Conservation (phyloP, 495 filamentous ascomycete genomes). For the Penicillium angulare region DNA sequence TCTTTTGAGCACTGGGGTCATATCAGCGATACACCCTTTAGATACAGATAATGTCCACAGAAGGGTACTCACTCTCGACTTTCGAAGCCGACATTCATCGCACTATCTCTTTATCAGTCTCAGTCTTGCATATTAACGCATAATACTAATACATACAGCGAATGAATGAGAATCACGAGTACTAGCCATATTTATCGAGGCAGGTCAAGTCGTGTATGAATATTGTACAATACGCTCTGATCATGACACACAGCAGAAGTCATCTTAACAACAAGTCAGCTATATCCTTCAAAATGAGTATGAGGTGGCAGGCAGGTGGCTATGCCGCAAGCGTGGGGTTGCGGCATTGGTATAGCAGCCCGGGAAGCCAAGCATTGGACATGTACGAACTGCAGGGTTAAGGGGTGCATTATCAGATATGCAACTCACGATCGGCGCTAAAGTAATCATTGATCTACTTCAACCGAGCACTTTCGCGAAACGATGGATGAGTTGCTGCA, state of each 20-base stretch:
- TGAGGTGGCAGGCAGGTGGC: background rate
- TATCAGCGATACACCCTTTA: conserved; percentile 3
- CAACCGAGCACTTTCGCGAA: conserved; percentile 14
- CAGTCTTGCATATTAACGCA: background rate
- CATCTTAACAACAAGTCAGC: conserved; percentile 37
- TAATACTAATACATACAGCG: conserved; percentile 35
- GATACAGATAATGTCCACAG: background rate
- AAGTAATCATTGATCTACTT: conserved; percentile 24
- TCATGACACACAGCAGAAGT: conserved; percentile 35
- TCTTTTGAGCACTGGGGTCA: conserved; percentile 47
- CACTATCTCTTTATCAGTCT: conserved; percentile 28
- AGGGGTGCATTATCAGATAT: background rate
- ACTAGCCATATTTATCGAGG: conserved; percentile 43
- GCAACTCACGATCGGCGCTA: conserved; percentile 43
- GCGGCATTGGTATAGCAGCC: conserved; percentile 2
- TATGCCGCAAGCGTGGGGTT: conserved; percentile 1
- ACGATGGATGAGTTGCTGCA: conserved; percentile 22
- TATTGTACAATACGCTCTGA: conserved; percentile 33
- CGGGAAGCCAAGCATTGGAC: conserved; percentile 4
- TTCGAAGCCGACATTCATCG: conserved; percentile 50
- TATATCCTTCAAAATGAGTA: background rate
- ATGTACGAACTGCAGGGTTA: background rate
- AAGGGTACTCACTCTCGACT: conserved; percentile 40
- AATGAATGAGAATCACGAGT: conserved; percentile 49
- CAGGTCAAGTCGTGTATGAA: conserved; percentile 22